Percentiles rank a stretch among this genome's conserved stretches.
Conservation (phyloP, 2,329 filamentous ascomycete genomes). For the Penicillium concentricum region DNA sequence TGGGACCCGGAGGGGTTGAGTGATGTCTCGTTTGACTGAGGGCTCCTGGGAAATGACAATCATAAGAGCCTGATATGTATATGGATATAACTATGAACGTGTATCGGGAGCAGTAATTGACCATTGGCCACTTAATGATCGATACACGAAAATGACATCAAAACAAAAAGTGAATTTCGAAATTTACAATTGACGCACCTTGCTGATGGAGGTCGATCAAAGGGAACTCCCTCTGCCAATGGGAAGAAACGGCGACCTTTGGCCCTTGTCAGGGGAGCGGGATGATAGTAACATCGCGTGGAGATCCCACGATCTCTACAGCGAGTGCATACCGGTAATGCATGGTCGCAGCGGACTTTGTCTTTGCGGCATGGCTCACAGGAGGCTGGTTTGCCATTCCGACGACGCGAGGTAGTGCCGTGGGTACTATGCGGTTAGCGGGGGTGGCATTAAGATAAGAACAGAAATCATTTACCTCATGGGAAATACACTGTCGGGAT, state of each 20-base stretch:
- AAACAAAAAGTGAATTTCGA: not conserved
- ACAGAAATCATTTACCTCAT: not conserved
- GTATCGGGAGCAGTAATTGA: not conserved
- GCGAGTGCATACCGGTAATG: constrained; percentile 27
- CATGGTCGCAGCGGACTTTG: constrained; percentile 36
- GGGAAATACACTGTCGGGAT: not conserved
- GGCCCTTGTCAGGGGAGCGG: constrained; percentile 30
- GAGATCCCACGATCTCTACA: constrained; percentile 25
- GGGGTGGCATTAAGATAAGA: not conserved
- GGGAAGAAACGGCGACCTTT: constrained; percentile 10
- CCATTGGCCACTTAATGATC: not conserved
- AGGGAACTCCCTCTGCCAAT: constrained; percentile 12
- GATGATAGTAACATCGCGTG: constrained; percentile 32
- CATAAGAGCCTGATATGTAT: not conserved
- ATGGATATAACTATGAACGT: not conserved
- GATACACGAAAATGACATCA: not conserved
- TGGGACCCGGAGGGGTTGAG: not conserved
- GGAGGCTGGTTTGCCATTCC: constrained; percentile 33
- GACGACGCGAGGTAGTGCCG: constrained; percentile 22
- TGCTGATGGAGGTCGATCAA: constrained; percentile 8
- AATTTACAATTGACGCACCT: constrained; percentile 6
- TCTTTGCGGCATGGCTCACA: constrained; percentile 35
- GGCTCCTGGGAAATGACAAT: not conserved
- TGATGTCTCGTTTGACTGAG: constrained; percentile 2
- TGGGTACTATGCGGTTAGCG: not conserved